phyloP scores from a whole-genome alignment of 805 yeast species.

The Dipodascus geniculatus region DNA sequence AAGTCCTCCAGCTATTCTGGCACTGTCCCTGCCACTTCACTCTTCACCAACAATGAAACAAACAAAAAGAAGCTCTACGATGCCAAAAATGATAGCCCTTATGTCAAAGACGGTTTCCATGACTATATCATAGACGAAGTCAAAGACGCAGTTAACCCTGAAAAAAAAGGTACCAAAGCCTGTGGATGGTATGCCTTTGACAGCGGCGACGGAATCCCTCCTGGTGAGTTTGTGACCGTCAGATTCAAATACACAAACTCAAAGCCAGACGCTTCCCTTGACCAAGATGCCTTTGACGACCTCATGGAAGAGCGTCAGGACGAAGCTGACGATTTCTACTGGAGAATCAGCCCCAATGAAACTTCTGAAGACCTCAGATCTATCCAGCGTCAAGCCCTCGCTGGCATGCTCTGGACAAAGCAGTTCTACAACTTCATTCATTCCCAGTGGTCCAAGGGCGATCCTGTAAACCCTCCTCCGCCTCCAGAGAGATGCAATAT shows the following conservation, averaged over 20 bases:
- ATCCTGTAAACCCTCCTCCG: constrained; percentile 58
- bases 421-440: constrained; percentile 83
- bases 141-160: constrained; percentile 57
- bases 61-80: constrained; percentile 54
- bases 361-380: constrained; percentile 65
- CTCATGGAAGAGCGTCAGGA: constrained; percentile 58
- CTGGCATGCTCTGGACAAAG: constrained; percentile 88
- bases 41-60: constrained; percentile 87
- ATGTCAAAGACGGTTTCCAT: constrained; percentile 85
- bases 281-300: constrained; percentile 64
- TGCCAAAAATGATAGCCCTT: constrained; percentile 42
- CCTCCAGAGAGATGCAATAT: constrained; percentile 73
- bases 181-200: constrained; percentile 78
- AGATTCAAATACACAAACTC: constrained; percentile 56
- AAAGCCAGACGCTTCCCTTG: constrained; percentile 34
- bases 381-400: constrained; percentile 87
- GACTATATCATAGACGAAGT: constrained; percentile 58
- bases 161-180: constrained; percentile 63
- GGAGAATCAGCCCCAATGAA: constrained; percentile 79
- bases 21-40: constrained; percentile 63
- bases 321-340: constrained; percentile 89
- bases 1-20: constrained; percentile 62
- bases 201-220: constrained; percentile 63
- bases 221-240: constrained; percentile 78
- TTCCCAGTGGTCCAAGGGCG: constrained; percentile 80